phyloP scores from a whole-genome alignment of 306 rosid species.

The Prunus padus region DNA sequence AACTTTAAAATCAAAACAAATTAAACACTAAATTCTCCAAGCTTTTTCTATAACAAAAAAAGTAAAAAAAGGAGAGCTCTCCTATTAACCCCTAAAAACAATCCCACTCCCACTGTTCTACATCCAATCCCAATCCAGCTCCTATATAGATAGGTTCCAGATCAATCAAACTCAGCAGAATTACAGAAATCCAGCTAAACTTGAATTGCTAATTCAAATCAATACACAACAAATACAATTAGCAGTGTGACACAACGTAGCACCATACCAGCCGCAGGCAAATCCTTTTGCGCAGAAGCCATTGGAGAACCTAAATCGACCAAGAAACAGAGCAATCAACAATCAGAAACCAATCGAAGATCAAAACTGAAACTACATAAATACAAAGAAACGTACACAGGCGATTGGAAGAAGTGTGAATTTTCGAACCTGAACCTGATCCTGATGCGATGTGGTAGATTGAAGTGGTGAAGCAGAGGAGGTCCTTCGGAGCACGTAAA shows the following conservation, averaged over 20 bases:
- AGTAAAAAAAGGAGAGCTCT: background rate
- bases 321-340: conserved; percentile 3
- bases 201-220: background rate
- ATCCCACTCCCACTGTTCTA: background rate
- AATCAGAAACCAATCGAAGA: background rate
- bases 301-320: conserved; percentile 46
- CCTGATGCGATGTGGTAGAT: background rate
- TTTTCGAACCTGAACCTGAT: conserved; percentile 34
- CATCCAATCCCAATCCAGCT: conserved; percentile 5
- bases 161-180: conserved; percentile 13
- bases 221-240: background rate
- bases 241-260: background rate
- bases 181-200: background rate
- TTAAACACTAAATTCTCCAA: background rate
- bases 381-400: background rate
- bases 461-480: background rate
- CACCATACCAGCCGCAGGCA: conserved; percentile 58
- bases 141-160: background rate
- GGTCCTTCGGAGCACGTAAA: conserved; percentile 20
- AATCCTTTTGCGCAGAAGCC: conserved; percentile 72
- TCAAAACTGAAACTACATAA: background rate
- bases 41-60: background rate
- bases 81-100: background rate
- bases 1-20: background rate
- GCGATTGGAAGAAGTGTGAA: background rate